Base-by-base conservation (phyloP, 2,329 filamentous ascomycete genomes). In the Colletotrichum liriopes region DNA sequence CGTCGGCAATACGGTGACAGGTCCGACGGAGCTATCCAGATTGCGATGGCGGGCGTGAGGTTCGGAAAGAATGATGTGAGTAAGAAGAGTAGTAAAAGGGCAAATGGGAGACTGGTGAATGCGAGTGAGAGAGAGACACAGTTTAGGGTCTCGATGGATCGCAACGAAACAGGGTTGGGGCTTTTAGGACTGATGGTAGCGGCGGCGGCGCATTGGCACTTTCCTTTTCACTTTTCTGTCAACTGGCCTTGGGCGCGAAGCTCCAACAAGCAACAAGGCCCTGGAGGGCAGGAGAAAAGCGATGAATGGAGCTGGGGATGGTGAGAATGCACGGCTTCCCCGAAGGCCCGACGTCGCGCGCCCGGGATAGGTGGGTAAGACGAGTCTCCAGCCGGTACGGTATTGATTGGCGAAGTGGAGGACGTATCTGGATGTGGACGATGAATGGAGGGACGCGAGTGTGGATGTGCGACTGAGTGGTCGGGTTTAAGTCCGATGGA, bases 321-420 rank as follows among this genome's bases (percentile, higher is more conserved):
- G 47, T 29, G 64, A 41, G 47, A 63, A 63, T 59, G 65, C 29
- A 47, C 69, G 69, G 69, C 69, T 69, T 72, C 65, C 65, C 69
- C 69, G 65, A 72, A 67, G 43, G 69, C 65, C 55, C 69, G 59
- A 69, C 65, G 68, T 71, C 64, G 56, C 52, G 65, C 20, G 49
- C 32, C 41, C 45, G 51, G 59, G 45, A 49, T 37, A 62, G 64
- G 69, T 63, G 60, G 52, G 65, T 59, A 49, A 39, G 59, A 62
- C n/a, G 45, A 49, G n/a, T 18, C n/a, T 37, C 20, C 59, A 37
- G 29, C 39, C 20, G 16, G 56, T 60, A 60, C 18, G 41, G 58
- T 32, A 60, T 60, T 60, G 20, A 45, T 47, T 35, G 18, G 11
- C 12, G 29, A 61, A 23, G 59, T 61, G 59, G 59, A 61, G 59